A percentile compares a stretch with the other conserved stretches of the same genome.
Evolutionary conservation across 768 basidiomycete species (phyloP).

Genomic region (Lyophyllum shimeji): DNA sequence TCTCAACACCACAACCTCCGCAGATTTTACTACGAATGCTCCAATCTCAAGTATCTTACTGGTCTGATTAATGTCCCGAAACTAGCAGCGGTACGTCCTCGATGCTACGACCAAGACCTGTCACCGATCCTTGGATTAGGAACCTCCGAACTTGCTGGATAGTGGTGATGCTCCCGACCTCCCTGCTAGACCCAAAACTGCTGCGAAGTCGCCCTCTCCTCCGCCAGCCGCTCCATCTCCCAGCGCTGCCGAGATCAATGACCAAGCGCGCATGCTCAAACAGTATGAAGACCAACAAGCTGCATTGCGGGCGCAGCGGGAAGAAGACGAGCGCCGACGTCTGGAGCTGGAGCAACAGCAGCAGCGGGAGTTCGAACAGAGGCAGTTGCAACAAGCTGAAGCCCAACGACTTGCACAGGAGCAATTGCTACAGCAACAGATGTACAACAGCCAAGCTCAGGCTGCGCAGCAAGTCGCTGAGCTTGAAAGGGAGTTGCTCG

Average conservation of each 20-base stretch:
- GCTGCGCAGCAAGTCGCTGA: constrained; percentile 71
- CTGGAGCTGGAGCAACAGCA: constrained; percentile 76
- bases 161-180: constrained; percentile 82
- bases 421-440: constrained; percentile 81
- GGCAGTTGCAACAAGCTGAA: constrained; percentile 86
- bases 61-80: constrained; percentile 98
- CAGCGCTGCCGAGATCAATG: constrained; percentile 70
- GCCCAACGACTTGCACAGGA: constrained; percentile 88
- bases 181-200: constrained; percentile 76
- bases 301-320: constrained; percentile 77
- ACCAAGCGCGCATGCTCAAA: constrained; percentile 93
- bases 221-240: constrained; percentile 74
- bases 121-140: constrained; percentile 42
- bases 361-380: constrained; percentile 86
- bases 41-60: constrained; percentile 96
- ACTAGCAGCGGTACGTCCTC: constrained; percentile 71
- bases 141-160: constrained; percentile 93
- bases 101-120: neutral
- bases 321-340: constrained; percentile 81
- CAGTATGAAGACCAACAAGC: constrained; percentile 95
- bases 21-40: constrained; percentile 99
- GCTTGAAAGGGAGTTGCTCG: constrained; percentile 86
- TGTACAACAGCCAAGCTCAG: constrained; percentile 78
- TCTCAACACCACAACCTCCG: constrained; percentile 92
- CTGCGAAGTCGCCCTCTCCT: constrained; percentile 55